These are phyloP conservation scores for Rasamsonia emersonii DNA, from an alignment of 2,329 filamentous ascomycete genomes.

Conservation along the genomic window DNA sequence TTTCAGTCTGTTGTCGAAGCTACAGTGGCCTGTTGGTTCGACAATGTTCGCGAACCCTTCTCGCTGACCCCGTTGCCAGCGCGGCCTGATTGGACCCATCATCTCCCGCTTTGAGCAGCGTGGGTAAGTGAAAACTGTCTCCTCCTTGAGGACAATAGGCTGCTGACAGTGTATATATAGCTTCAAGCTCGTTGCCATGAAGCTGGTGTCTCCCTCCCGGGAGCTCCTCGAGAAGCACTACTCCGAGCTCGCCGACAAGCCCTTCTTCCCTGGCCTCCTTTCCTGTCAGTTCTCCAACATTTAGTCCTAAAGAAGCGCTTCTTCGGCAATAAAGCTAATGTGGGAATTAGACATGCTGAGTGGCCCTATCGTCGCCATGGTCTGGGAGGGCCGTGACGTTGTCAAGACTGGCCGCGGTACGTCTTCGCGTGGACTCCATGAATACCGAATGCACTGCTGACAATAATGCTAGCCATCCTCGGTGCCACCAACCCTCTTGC, in stretches of 20 bases:
- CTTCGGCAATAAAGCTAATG: constrained; percentile 15
- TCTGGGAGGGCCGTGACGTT: constrained; percentile 98
- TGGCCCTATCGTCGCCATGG: constrained; percentile 97
- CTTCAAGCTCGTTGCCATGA: constrained; percentile 98
- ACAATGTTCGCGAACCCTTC: constrained; percentile 12
- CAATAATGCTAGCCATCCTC: constrained; percentile 58
- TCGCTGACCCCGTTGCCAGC: constrained; percentile 48
- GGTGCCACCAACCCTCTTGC: constrained; percentile 98
- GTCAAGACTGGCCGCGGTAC: constrained; percentile 95
- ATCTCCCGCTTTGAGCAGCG: constrained; percentile 96
- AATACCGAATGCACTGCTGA: constrained; percentile 10
- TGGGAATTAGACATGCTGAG: constrained; percentile 72
- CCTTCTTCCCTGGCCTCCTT: constrained; percentile 93
- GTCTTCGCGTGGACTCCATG: constrained; percentile 24
- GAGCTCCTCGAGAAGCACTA: constrained; percentile 99
- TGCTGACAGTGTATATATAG: constrained; percentile 37
- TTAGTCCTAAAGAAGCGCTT: too few species aligned
- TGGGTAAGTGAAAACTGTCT: constrained; percentile 50
- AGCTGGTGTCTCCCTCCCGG: constrained; percentile 81
- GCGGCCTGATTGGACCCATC: constrained; percentile 96
- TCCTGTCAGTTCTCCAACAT: constrained; percentile 68
- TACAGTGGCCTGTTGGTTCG: not conserved
- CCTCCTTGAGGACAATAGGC: constrained; percentile 6
- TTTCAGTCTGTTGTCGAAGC: too few species aligned
- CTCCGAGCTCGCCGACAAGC: constrained; percentile 81